Base-by-base conservation (phyloP, 306 rosid species). In the Lithocarpus polystachyus region DNA sequence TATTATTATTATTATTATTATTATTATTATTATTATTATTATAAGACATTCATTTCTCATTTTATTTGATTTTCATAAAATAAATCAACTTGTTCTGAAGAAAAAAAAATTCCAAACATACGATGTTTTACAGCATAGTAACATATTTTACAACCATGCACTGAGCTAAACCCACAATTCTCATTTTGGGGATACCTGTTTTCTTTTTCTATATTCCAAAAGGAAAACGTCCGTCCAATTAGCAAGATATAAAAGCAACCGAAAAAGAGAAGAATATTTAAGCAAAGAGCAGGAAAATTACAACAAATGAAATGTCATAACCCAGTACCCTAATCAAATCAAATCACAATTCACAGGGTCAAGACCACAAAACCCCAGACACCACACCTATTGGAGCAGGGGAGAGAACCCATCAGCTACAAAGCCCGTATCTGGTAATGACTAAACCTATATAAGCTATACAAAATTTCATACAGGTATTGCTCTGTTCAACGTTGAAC, bases 371-470 rank as follows among this genome's bases (percentile, higher is more conserved):
- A 76, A 37, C 48, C 55, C 71, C 26, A 31, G 65, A 48, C 75
- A 74, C 75, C 80, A n/a, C 68, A 74, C 78, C 71, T 69, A 0
- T 48, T 12, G 76, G 61, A 70, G 4, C 9, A 57, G 62, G 64
- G 76, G 70, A 80, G 59, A 59, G 23, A 73, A 75, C 76, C 84
- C 72, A 12, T 48, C 53, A 73, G 71, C 68, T 68, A 67, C 83
- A 75, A 51, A 8, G 40, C 40, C 40, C 18, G 68, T 26, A 26
- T 23, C 31, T 54, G 37, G 54, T 43, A n/a, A 61, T 71, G 51
- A 75, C 77, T 8, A 85, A 82, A 76, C 77, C 87, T 86, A 82
- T 81, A 90, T 90, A 89, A 71, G 72, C 90, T 86, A 82, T 86
- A 87, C 89, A 92, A 81, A 84, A 79, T 78, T 77, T 77, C 73